Base-by-base conservation (phyloP, 176 grass and related monocot species). In the Poa annua region DNA sequence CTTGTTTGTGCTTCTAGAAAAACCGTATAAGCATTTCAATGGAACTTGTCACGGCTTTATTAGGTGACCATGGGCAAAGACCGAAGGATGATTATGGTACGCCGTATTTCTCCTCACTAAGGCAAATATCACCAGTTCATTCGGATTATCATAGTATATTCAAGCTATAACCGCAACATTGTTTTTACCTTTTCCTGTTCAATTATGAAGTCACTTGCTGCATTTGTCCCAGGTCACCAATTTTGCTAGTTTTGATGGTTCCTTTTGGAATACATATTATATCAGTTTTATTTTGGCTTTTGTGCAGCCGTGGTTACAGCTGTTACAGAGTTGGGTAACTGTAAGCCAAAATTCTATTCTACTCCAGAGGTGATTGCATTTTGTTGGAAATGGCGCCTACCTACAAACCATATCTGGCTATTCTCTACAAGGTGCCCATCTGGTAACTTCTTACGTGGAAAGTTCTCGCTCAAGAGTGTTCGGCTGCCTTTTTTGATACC, bases 31-130 rank as follows among this genome's bases (percentile, higher is more conserved):
- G 96, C 76, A 93, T 99, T 78, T 99, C 96, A 61, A 99, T 99
- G 96, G 96, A 99, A 81, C 86, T 99, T 77, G 96, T 99, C 26
- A 99, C 93, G 77, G 96, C 96, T 89, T 91, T 93, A 71, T 86
- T 99, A 83, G 96, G 96, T 45, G 96, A 99, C 74, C 96, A 96
- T 85, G 93, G 96, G 36, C 96, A 99, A 88, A 92, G 96, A 75
- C 96, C 96, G 5, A 95, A 96, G 34, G 91, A 99, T 92, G 93
- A 99, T 87, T 99, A 93, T 90, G 96, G 96, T 99, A 95, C 15
- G 50, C 8, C 44, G 29, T 14, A 82, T 77, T 80, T 85, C 15
- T 71, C 45, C 47, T 51, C 4, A 36, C 42, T 36, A 66, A 56
- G 20, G 29, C 50, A 76, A n/a, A 81, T 59, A 74, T 59, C 7